Conservation (phyloP, 768 basidiomycete species). For the Trametes villosa region DNA sequence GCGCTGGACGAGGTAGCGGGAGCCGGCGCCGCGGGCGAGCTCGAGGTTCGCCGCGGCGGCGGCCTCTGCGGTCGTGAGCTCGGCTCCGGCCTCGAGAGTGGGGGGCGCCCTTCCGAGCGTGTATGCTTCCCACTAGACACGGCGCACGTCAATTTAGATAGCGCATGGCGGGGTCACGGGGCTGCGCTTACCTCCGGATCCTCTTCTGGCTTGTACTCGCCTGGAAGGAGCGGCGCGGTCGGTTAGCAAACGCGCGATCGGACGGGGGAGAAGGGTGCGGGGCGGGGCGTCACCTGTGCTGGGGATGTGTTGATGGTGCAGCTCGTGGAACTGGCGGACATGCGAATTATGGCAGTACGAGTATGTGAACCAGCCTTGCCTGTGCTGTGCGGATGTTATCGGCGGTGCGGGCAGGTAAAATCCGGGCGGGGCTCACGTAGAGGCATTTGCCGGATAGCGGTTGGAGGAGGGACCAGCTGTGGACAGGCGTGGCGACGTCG, state of each 20-base stretch:
- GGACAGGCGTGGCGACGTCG: slow-evolving; percentile 64
- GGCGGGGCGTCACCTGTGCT: slow-evolving; percentile 56
- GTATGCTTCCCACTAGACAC: slow-evolving; percentile 71
- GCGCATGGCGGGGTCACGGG: slow-evolving; percentile 26
- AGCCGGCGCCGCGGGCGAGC: slow-evolving; percentile 77
- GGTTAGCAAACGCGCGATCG: slow-evolving; percentile 18
- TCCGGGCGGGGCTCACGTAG: slow-evolving; percentile 62
- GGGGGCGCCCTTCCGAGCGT: slow-evolving; percentile 74
- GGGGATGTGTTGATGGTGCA: slow-evolving; percentile 64
- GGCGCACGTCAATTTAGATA: slow-evolving; percentile 25
- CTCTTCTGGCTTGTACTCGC: slow-evolving; percentile 78
- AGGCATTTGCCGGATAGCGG: slow-evolving; percentile 81
- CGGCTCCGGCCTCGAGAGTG: slow-evolving; percentile 60
- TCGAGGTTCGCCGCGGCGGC: slow-evolving; percentile 73
- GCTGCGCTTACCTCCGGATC: slow-evolving; percentile 71
- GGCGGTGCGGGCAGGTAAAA: slow-evolving; percentile 34
- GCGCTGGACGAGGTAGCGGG: slow-evolving; percentile 89
- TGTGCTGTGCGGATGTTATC: slow-evolving; percentile 56
- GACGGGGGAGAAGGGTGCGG: background rate
- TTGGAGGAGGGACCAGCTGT: slow-evolving; percentile 83
- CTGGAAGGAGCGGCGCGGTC: slow-evolving; percentile 42
- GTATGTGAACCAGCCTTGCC: slow-evolving; percentile 97
- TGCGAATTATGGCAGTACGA: slow-evolving; percentile 94
- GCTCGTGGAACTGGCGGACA: slow-evolving; percentile 95
- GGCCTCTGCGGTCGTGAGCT: slow-evolving; percentile 67